Evolutionary conservation across 768 basidiomycete genomes (phyloP).

Genomic region (Strobilomyces dryophilus): DNA sequence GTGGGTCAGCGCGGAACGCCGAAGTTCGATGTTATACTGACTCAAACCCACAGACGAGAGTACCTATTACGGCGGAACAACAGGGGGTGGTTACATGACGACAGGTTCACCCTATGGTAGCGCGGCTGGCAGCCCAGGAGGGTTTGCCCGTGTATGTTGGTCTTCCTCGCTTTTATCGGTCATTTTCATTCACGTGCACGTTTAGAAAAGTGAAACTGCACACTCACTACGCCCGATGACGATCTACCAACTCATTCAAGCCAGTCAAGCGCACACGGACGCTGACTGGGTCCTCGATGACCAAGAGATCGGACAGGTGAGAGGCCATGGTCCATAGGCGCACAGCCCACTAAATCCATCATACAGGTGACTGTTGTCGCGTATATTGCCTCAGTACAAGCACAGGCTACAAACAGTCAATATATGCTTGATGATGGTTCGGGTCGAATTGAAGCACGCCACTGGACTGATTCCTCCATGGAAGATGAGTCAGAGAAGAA

Average conservation of each 20-base stretch:
- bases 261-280: conserved; percentile 82
- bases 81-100: conserved; percentile 55
- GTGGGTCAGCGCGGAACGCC: conserved; percentile 22
- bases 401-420: conserved; percentile 75
- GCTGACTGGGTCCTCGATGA: conserved; percentile 86
- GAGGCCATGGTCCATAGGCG: conserved; percentile 2
- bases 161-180: background rate
- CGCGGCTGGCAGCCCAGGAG: conserved; percentile 56
- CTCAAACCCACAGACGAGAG: conserved; percentile 25
- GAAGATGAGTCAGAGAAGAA: conserved; percentile 51
- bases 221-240: conserved; percentile 71
- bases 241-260: conserved; percentile 67
- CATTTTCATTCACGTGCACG: background rate
- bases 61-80: conserved; percentile 40
- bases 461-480: conserved; percentile 71
- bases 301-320: conserved; percentile 74
- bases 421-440: conserved; percentile 87
- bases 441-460: conserved; percentile 69
- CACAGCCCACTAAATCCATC: conserved; percentile 1
- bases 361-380: conserved; percentile 69
- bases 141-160: conserved; percentile 39
- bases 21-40: conserved; percentile 2
- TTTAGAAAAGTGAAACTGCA: conserved; percentile 35
- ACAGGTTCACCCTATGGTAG: conserved; percentile 59
- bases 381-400: conserved; percentile 62